Base-by-base conservation (phyloP, 345 rosid species). In the Heritiera fomes region DNA sequence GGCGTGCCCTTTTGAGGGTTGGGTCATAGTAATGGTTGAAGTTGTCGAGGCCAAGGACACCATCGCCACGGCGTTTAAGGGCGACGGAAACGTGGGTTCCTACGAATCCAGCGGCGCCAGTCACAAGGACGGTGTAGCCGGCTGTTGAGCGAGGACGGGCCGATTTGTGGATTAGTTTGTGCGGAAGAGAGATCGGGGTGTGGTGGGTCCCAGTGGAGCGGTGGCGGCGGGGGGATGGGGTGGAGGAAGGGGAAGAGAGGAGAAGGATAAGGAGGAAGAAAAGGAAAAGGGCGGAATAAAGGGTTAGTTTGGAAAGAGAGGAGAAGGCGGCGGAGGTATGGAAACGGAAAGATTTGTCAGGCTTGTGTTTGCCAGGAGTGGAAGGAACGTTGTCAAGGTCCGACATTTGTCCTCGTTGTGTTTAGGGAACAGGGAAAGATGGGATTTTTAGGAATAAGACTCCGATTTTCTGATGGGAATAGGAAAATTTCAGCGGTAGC, bases 81-180 rank as follows among this genome's bases (percentile, higher is more conserved):
- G 93, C 86, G 28, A 90, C 78, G 0, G 92, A 85, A 20, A 89
- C 93, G 43, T 91, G 95, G 5, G 88, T 82, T 0, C 98, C 96
- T 4, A 91, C 93, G 72, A 93, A 93, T 15, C 97, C 94, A n/a
- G 94, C 90, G 5, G 98, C 96, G 40, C 94, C 93, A 41, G 94
- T 93, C 81, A 93, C 96, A 3, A 93, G 80, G 18, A 93, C 91
- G 2, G 88, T 86, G 58, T 83, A 75, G 62, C 91, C 89, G 45
- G 75, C 53, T 56, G 11, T 77, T 6, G 88, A 74, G 47, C 84
- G 80, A 1, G 91, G 85, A 14, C 78, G 85, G 0, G 90, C 86
- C 3, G 95, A 92, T 80, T 88, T 86, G 3, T 79, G 81, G 32
- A 91, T 83, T 73, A 81, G 86, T 78, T 87, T 87, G 75, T 41